Evolutionary conservation across 352 stramenopile species (phyloP).

Genomic region (Globisporangium lucens): DNA sequence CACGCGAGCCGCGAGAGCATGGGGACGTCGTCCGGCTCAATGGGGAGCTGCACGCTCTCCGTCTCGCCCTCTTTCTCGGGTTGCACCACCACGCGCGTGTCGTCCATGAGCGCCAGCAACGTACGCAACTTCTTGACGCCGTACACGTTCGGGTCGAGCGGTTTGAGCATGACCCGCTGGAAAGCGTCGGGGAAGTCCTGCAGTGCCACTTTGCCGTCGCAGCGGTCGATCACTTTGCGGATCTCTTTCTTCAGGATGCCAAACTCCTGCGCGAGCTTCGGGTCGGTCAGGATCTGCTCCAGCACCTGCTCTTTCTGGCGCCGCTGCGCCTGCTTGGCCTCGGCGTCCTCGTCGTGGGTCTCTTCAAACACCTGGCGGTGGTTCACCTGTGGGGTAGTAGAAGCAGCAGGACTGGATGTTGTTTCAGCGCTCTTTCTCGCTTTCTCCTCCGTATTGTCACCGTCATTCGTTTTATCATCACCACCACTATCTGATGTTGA

Average conservation of each 20-base stretch:
- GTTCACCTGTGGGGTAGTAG: constrained; percentile 15
- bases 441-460: background rate
- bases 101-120: constrained; percentile 50
- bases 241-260: constrained; percentile 69
- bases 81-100: constrained; percentile 48
- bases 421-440: constrained; percentile 12
- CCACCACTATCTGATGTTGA: constrained; percentile 1
- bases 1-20: constrained; percentile 44
- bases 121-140: constrained; percentile 81
- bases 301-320: constrained; percentile 52
- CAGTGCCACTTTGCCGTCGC: constrained; percentile 46
- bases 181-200: constrained; percentile 46
- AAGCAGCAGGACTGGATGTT: background rate
- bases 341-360: constrained; percentile 18
- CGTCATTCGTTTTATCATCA: constrained; percentile 17
- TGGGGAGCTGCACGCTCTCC: constrained; percentile 61
- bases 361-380: constrained; percentile 45
- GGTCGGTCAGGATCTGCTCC: constrained; percentile 37
- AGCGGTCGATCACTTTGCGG: constrained; percentile 63
- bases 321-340: constrained; percentile 21
- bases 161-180: constrained; percentile 69
- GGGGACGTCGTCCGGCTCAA: constrained; percentile 36
- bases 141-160: constrained; percentile 46
- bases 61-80: constrained; percentile 46
- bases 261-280: constrained; percentile 46